Evolutionary conservation across 2,329 filamentous ascomycete genomes (phyloP).

Genomic region (Diaporthe longicolla): DNA sequence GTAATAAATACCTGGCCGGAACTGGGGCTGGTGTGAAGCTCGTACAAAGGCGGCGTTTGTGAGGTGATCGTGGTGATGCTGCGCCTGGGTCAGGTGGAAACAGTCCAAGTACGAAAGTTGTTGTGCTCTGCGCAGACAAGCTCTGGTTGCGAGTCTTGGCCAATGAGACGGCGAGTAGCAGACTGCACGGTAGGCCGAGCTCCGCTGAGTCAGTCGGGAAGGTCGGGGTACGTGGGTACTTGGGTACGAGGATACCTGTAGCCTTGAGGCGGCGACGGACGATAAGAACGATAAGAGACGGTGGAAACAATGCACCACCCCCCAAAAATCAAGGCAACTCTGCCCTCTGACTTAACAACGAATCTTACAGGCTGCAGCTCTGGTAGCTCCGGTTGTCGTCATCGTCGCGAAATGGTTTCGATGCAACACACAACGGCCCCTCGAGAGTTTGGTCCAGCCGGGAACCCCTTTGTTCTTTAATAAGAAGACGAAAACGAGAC

Average conservation of each 20-base stretch:
- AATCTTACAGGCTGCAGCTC: not conserved
- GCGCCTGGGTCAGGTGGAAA: slow-evolving; percentile 20
- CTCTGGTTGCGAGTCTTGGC: not conserved
- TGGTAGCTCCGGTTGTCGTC: not conserved
- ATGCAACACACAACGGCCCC: slow-evolving; percentile 26
- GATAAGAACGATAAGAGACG: slow-evolving; percentile 10
- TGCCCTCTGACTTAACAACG: not conserved
- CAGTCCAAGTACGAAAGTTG: not conserved
- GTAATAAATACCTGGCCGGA: slow-evolving; percentile 12
- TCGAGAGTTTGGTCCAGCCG: slow-evolving; percentile 23
- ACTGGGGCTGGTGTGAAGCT: not conserved
- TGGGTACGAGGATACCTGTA: not conserved
- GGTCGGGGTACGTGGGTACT: not conserved
- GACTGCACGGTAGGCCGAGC: not conserved
- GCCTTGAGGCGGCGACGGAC: not conserved
- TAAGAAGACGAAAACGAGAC: slow-evolving; percentile 21
- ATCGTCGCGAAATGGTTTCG: slow-evolving; percentile 13
- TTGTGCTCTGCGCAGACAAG: not conserved
- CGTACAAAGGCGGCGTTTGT: slow-evolving; percentile 13
- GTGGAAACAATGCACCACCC: not conserved
- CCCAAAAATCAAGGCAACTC: not conserved
- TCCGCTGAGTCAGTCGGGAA: slow-evolving; percentile 14
- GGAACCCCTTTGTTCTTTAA: slow-evolving; percentile 34
- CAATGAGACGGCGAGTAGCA: not conserved
- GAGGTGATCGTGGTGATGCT: slow-evolving; percentile 18